A percentile compares a stretch with the other conserved stretches of the same genome.
These are phyloP conservation scores for Colletotrichum liaoningense DNA, from an alignment of 2,329 filamentous ascomycete species.

Conservation along the genomic window DNA sequence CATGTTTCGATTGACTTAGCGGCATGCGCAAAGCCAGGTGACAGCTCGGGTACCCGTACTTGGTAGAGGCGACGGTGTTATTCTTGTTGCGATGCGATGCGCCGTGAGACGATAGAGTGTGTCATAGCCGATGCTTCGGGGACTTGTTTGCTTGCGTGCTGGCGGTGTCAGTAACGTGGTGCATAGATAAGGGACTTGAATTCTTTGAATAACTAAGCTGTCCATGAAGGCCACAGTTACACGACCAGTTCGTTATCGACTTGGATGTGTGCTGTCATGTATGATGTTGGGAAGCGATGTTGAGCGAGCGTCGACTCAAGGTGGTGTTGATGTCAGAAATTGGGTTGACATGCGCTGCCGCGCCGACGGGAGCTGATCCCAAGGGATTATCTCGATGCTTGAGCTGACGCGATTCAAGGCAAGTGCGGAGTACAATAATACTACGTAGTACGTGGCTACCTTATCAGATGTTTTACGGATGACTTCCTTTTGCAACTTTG, in stretches of 20 bases:
- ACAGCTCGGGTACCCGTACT: background rate
- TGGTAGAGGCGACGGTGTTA: background rate
- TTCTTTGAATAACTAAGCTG: background rate
- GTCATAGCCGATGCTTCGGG: background rate
- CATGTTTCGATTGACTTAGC: slow-evolving; percentile 21
- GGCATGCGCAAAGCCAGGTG: background rate
- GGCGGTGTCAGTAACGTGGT: background rate
- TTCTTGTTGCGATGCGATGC: background rate
- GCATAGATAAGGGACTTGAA: background rate
- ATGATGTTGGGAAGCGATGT: background rate
- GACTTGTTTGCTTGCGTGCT: background rate
- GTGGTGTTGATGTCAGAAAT: background rate
- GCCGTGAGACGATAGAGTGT: background rate
- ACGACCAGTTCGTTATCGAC: background rate
- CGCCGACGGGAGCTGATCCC: background rate
- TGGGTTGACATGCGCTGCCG: background rate
- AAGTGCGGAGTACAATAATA: background rate
- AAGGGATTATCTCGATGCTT: background rate
- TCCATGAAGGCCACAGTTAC: background rate
- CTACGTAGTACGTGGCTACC: background rate
- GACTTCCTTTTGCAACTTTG: too few relatives aligned
- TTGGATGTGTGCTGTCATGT: background rate
- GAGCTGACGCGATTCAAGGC: background rate
- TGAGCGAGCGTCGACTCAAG: background rate
- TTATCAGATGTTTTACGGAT: background rate